Evolutionary conservation across 345 rosid genomes (phyloP).

Genomic region (Eucalyptus pauciflora): DNA sequence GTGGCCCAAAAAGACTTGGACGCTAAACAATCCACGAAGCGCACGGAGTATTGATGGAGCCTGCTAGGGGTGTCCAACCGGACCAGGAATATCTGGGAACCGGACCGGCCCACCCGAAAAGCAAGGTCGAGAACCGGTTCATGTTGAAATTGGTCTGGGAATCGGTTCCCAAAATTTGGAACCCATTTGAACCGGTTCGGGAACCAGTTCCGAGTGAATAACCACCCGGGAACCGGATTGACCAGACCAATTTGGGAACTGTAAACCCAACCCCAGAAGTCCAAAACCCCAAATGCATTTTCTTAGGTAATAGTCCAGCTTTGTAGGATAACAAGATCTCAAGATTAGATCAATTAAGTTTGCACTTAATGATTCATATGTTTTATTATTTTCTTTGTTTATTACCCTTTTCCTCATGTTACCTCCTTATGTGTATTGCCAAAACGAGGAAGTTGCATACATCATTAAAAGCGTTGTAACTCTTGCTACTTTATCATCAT

Average conservation of each 20-base stretch:
- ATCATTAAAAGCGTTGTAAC: constrained; percentile 47
- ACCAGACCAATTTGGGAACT: too few relatives aligned
- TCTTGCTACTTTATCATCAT: constrained; percentile 62
- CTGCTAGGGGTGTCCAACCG: background rate
- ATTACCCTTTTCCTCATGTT: constrained; percentile 20
- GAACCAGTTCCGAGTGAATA: too few relatives aligned
- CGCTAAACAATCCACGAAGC: background rate
- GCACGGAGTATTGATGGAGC: background rate
- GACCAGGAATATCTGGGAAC: too few relatives aligned
- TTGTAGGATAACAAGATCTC: background rate
- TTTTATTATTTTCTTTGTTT: background rate
- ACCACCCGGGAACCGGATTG: too few relatives aligned
- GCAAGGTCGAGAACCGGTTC: too few relatives aligned
- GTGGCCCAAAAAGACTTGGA: background rate
- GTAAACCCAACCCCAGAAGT: too few relatives aligned
- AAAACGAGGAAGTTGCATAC: constrained; percentile 35
- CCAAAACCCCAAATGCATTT: background rate
- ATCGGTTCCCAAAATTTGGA: too few relatives aligned
- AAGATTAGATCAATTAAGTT: background rate
- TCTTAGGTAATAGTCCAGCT: background rate
- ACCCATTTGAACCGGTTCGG: too few relatives aligned
- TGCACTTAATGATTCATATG: background rate
- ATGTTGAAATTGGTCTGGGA: too few relatives aligned
- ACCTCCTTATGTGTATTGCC: constrained; percentile 78
- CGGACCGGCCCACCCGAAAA: too few relatives aligned